A percentile compares a stretch with the other conserved stretches of the same genome.
These are phyloP conservation scores for Backusella mclennaniae DNA, from an alignment of 192 early-diverging fungal genomes.

Conservation along the genomic window DNA sequence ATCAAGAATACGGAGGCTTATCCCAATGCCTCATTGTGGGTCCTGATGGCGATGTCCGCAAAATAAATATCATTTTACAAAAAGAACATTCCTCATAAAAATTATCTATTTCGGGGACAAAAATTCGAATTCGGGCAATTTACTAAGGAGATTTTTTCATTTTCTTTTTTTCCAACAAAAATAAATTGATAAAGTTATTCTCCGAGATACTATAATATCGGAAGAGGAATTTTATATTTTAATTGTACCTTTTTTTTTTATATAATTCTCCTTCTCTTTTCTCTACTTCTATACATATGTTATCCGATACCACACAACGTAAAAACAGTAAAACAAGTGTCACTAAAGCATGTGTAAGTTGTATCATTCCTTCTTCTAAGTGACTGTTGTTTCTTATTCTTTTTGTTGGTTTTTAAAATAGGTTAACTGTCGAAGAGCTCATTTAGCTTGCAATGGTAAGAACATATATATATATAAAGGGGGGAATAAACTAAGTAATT, in stretches of 20 bases:
- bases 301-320: background rate
- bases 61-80: conserved; percentile 25
- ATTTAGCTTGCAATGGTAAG: conserved; percentile 78
- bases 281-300: background rate
- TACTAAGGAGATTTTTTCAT: background rate
- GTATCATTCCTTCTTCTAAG: background rate
- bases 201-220: background rate
- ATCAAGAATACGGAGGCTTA: conserved; percentile 23
- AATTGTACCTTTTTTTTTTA: background rate
- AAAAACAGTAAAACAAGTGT: conserved; percentile 64
- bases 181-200: background rate
- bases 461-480: conserved; percentile 23
- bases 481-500: background rate
- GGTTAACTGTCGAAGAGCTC: conserved; percentile 80
- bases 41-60: conserved; percentile 49
- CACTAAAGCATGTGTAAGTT: conserved; percentile 70
- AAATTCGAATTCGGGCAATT: background rate
- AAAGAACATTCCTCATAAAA: background rate
- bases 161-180: background rate
- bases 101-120: background rate
- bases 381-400: background rate
- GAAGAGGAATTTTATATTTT: conserved; percentile 2
- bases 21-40: conserved; percentile 53
- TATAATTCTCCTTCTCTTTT: background rate
- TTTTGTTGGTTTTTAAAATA: background rate